Evolutionary conservation across 768 basidiomycete genomes (phyloP).

Genomic region (Suillus subalutaceus): DNA sequence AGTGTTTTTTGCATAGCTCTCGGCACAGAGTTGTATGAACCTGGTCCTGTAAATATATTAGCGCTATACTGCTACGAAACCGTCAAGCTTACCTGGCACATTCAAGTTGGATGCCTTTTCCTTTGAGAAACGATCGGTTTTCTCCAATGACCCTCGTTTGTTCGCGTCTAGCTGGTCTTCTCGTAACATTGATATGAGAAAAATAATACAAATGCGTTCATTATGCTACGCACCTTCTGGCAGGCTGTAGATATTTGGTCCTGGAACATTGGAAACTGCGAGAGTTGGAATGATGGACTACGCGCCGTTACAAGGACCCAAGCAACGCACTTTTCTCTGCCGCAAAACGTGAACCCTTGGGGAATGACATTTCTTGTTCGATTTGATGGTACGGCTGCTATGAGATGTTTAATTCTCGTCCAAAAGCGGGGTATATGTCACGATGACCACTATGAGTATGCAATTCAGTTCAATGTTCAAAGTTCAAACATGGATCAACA

Average conservation of each 20-base stretch:
- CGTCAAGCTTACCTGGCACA: slow-evolving; percentile 40
- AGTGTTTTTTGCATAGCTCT: slow-evolving; percentile 32
- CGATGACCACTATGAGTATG: too few relatives aligned
- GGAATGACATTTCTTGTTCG: slow-evolving; percentile 39
- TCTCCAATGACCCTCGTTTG: slow-evolving; percentile 64
- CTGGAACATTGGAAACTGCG: slow-evolving; percentile 48
- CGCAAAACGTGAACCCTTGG: slow-evolving; percentile 51
- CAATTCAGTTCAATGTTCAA: too few relatives aligned
- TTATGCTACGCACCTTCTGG: slow-evolving; percentile 36
- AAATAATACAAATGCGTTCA: neutral
- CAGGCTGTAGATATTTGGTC: slow-evolving; percentile 51
- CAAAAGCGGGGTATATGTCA: neutral
- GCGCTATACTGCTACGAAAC: neutral
- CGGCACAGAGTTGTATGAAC: slow-evolving; percentile 29
- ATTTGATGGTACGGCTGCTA: neutral
- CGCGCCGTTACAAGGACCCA: neutral
- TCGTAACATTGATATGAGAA: slow-evolving; percentile 35
- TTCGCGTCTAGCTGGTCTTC: slow-evolving; percentile 45
- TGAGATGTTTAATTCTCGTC: neutral
- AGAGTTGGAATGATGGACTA: slow-evolving; percentile 5
- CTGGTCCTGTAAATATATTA: slow-evolving; percentile 35
- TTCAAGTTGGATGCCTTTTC: slow-evolving; percentile 40
- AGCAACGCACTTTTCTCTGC: slow-evolving; percentile 39
- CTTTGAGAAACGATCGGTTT: slow-evolving; percentile 51
- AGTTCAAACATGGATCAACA: slow-evolving; percentile 14